These are phyloP conservation scores for Cytidiella melzeri DNA, from an alignment of 768 basidiomycete genomes.

Conservation along the genomic window DNA sequence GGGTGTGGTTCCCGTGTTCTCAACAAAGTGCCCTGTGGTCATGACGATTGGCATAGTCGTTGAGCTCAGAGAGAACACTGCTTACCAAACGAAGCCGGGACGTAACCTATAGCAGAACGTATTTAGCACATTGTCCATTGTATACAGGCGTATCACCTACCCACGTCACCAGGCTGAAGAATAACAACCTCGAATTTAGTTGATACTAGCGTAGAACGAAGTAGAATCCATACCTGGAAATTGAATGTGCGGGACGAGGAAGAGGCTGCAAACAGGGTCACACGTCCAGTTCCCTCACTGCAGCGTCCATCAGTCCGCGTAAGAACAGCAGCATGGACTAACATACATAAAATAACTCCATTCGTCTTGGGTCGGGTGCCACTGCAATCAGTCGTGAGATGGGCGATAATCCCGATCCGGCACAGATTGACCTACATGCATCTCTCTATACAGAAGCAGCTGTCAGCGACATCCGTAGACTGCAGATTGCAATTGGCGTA, in stretches of 20 bases:
- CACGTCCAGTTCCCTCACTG: conserved; percentile 34
- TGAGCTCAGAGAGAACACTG: no score
- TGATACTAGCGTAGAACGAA: no score
- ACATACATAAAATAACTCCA: conserved; percentile 27
- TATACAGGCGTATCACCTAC: conserved; percentile 23
- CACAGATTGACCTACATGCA: no score
- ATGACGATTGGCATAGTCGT: no score
- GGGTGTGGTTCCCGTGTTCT: conserved; percentile 54
- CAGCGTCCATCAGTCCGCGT: neutral
- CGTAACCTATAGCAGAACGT: conserved; percentile 33
- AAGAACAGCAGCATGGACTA: neutral
- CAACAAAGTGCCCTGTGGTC: conserved; percentile 47
- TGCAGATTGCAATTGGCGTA: conserved; percentile 16
- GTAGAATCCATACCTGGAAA: conserved; percentile 29
- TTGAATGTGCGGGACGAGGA: conserved; percentile 34
- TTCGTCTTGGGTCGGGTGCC: conserved; percentile 42
- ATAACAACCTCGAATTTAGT: no score
- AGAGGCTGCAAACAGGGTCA: conserved; percentile 33
- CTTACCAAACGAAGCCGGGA: conserved; percentile 44
- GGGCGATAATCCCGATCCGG: no score
- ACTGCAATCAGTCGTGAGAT: conserved; percentile 21
- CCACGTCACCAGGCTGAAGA: conserved; percentile 28
- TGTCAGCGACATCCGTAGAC: neutral
- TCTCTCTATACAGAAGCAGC: no score
- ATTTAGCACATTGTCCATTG: neutral